Evolutionary conservation across 306 rosid species (phyloP), one percentile per base, ranked within the genome.

Genomic region (Clitoria ternatea): DNA sequence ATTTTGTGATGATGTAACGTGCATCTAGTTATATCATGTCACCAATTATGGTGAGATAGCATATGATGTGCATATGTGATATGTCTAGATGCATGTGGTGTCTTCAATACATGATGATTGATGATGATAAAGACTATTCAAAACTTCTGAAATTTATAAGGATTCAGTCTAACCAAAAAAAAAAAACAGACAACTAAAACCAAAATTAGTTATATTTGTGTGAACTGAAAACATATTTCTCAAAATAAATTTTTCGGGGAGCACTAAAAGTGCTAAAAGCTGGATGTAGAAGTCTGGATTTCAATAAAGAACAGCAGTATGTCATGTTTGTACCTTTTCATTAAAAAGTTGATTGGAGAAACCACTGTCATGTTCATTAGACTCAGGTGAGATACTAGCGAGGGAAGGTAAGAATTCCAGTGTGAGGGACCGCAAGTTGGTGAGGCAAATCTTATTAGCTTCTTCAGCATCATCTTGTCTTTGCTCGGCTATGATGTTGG

Each of bases 341-440:
- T 11, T 45, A 27, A 78, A 67, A 72, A 78, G 82, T 78, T 65
- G 74, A 56, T 23, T 56, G n/a, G 52, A 18, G 36, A 32, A 39
- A 20, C 26, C 33, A 17, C 17, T 15, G 50, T 7, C 36, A 26
- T 39, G 47, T 47, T 19, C 66, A 4, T 47, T 19, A 56, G 26
- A 45, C 42, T 73, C 72, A 1, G 73, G 72, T 18, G 63, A 69
- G 26, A 80, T 18, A 62, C 56, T 69, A 22, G 75, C 50, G 27
- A 80, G 74, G 7, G 73, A 69, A 45, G 84, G 84, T 37, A 80
- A 75, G 69, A 26, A 22, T 27, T 75, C 61, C 5, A 80, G 70
- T 1, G 53, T 54, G 8, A 80, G 77, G 7, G 74, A 69, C 14
- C 63, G 53, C 80, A 75, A 24, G 19, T 70, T 66, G 7, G 67